Evolutionary conservation across 108 stramenopile species (phyloP), one percentile per base, ranked within the genome.

Genomic region (Cyclotella distinguenda): DNA sequence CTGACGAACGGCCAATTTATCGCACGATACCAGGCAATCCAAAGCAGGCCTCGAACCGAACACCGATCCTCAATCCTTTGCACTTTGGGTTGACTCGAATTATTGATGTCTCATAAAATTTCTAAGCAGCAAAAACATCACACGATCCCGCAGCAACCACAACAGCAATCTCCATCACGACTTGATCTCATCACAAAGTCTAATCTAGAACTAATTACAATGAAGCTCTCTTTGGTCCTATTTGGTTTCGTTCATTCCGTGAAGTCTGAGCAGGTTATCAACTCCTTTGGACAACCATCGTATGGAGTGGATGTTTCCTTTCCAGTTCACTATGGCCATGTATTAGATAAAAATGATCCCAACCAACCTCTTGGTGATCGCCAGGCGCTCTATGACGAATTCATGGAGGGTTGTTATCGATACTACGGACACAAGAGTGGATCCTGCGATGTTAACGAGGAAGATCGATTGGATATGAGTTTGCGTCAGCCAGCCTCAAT

Each of bases 281-380:
- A 77, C 23, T 70, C 71, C 6, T 65, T 78, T 39, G 77, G 77
- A 12, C 38, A 78, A 44, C 57, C 57, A 8, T 70, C 68, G 8
- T 90, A 90, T 61, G 92, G 92, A 7, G 78, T 85, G 4, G 89
- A 94, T 44, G 85, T 85, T 28, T 89, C 89, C 12, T 94, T 89
- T 67, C 87, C 93, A 4, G 82, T 94, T 7, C 91, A 93, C 51
- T 46, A 80, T 64, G 16, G 43, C 16, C 48, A 47, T 36, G 63
- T 53, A 0, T 21, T 69, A n/a, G 51, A 50, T 19, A 46, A 72
- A 19, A 44, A 72, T 54, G 52, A 64, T 19, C 62, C 63, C 0
- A 38, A 64, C 35, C 55, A 68, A 52, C 68, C 61, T 13, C 77
- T 84, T 53, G 84, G 84, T 34, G 69, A 83, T 58, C 74, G 82